A percentile compares a stretch with the other conserved stretches of the same genome.
These are phyloP conservation scores for Lasiodiplodia sp. DNA, from an alignment of 2,329 filamentous ascomycete genomes.

Conservation along the genomic window DNA sequence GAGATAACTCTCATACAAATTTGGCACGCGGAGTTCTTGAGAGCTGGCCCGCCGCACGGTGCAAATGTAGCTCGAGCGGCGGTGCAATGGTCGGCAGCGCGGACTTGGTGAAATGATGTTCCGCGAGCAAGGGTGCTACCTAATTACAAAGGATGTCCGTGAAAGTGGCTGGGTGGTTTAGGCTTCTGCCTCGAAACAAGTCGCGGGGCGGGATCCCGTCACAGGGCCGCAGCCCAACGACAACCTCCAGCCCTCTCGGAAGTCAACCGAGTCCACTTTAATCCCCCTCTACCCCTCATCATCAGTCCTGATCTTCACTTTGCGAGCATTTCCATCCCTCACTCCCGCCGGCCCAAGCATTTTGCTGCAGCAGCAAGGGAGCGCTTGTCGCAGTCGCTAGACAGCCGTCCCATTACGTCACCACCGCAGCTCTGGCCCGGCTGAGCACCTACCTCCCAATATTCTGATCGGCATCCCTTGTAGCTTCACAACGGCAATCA, in stretches of 20 bases:
- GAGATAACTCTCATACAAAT: not conserved
- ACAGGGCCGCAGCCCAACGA: slow-evolving; percentile 20
- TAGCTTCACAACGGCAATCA: slow-evolving; percentile 21
- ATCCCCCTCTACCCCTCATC: slow-evolving; percentile 2
- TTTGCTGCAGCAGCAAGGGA: slow-evolving; percentile 3
- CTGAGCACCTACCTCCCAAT: slow-evolving; percentile 13
- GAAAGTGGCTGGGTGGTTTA: slow-evolving; percentile 22
- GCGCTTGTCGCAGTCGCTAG: slow-evolving; percentile 1
- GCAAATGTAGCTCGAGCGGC: not conserved
- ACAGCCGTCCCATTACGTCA: slow-evolving; percentile 29
- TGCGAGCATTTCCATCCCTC: slow-evolving; percentile 1
- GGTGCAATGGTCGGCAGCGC: not conserved
- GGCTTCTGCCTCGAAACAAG: slow-evolving; percentile 20
- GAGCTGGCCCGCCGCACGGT: not conserved
- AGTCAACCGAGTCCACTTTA: slow-evolving; percentile 16
- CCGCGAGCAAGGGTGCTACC: slow-evolving; percentile 4
- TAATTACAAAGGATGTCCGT: not conserved
- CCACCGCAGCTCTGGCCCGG: slow-evolving; percentile 14
- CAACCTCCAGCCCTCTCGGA: slow-evolving; percentile 25
- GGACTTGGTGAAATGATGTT: not conserved
- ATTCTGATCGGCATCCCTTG: slow-evolving; percentile 28
- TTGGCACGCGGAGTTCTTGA: not conserved
- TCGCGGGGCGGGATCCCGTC: slow-evolving; percentile 18
- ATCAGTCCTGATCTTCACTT: slow-evolving; percentile 1
- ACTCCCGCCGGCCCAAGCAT: not conserved